phyloP scores from a whole-genome alignment of 495 filamentous ascomycete species.

The Penicillium tannophilum region DNA sequence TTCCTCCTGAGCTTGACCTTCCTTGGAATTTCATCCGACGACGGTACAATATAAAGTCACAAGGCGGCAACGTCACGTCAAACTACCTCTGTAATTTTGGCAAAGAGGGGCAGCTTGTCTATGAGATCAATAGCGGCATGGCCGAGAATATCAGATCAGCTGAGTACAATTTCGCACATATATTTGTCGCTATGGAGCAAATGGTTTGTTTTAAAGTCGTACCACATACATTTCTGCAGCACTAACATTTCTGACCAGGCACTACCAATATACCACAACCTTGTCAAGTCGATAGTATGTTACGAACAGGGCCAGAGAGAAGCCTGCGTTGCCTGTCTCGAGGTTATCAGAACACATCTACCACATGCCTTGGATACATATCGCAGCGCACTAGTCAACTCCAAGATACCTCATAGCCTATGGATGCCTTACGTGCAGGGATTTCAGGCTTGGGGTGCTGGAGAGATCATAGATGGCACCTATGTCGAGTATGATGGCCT shows the following conservation, averaged over 20 bases:
- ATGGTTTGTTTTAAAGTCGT: constrained; percentile 13
- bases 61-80: constrained; percentile 38
- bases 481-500: constrained; percentile 46
- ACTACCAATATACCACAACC: constrained; percentile 37
- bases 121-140: constrained; percentile 38
- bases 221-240: too few species aligned
- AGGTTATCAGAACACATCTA: constrained; percentile 24
- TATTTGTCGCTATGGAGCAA: constrained; percentile 34
- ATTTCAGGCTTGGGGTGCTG: constrained; percentile 45
- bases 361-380: constrained; percentile 30
- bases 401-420: constrained; percentile 27
- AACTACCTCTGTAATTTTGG: constrained; percentile 40
- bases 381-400: constrained; percentile 25
- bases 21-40: constrained; percentile 42
- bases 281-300: constrained; percentile 27
- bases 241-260: constrained; percentile 14
- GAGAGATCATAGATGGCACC: constrained; percentile 27
- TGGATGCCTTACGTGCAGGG: constrained; percentile 46
- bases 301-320: constrained; percentile 25
- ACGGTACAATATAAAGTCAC: constrained; percentile 37
- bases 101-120: constrained; percentile 23
- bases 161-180: constrained; percentile 35
- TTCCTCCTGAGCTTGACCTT: constrained; percentile 36
- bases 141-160: constrained; percentile 25
- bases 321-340: constrained; percentile 24